Evolutionary conservation across 2,329 filamentous ascomycete species (phyloP), one percentile per base, ranked within the genome.

Genomic region (Phialophora chinensis): DNA sequence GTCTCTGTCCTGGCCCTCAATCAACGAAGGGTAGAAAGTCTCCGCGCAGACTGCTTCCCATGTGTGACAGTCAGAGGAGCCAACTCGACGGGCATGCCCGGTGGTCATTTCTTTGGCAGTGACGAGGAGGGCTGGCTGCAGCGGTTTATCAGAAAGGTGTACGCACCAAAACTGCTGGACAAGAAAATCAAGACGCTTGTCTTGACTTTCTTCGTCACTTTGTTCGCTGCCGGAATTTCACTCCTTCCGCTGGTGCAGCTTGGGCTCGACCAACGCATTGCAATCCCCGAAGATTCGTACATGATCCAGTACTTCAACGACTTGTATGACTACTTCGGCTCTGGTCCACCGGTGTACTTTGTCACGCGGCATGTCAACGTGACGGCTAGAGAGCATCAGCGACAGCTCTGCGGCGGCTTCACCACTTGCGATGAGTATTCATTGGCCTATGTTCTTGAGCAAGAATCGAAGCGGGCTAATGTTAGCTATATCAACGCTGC

Each of bases 221-320:
- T 98, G 17, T 93, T 99, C 73, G 91, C 94, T 0, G 91, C 91
- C 23, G 92, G 90, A 11, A 78, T 99, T 27, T 92, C 93, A 1
- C 82, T 99, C 35, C 85, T 98, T 17, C 96, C 95, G 0, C 87
- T 90, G 70, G 88, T 99, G 20, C 81, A 94, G 72, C 87, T 99
- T 50, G 95, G 95, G 0, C 84, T 99, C 31, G 95, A 99, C 75
- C 95, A 99, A 79, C 89, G 95, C 20, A 94, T 97, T 62, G 95
- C 95, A 11, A 91, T 99, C 65, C 95, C 95, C 0, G 91, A 91
- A 70, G 93, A 92, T 74, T 98, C 94, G 0, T 99, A 99, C 76
- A 83, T 99, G 59, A 97, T 99, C 69, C 88, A 91, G 10, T 99
- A 97, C 78, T 99, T 99, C 79, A 93, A 98, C 74, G 95, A 99